Evolutionary conservation across 2,329 filamentous ascomycete species (phyloP), one percentile per base, ranked within the genome.

Genomic region (Fusarium solani-melongenae): DNA sequence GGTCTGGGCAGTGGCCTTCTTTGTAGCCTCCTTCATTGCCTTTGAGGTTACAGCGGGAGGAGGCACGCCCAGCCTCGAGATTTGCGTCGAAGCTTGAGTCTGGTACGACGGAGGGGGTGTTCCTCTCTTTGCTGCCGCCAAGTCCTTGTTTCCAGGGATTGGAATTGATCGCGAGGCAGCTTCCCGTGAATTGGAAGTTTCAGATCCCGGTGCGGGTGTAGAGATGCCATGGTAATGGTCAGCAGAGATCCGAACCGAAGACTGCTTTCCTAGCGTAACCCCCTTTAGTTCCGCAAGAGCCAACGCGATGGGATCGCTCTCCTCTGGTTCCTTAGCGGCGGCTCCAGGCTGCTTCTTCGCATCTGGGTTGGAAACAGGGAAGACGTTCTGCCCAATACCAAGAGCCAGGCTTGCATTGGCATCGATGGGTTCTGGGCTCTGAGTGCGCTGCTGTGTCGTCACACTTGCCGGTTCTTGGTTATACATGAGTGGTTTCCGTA

Each of bases 361-460:
- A 68, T 96, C 93, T 0, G 94, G 92, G 10, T 93, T 93, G 14
- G 93, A 93, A 11, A 99, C 96, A 65, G 97, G 92, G 78, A 99
- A 98, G 12, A 99, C 94, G 77, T 99, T 99, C 77, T 97, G 94
- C 9, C 96, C 96, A 63, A 99, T 90, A 78, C 98, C 98, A 31
- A 99, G 88, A 70, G 97, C 96, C 77, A 98, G 92, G 81, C 93
- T 98, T 41, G 96, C 95, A 71, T 96, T 92, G 64, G 96, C 95
- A 79, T 98, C 96, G 39, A 96, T 95, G 1, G 93, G 93, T 62
- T 97, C 94, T 5, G 94, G 94, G 77, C 94, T 97, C 15, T 84
- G 83, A 10, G 85, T 84, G 17, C 86, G 84, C 41, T 88, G 84
- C 11, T 82, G 76, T 15, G 82, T 78, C 60, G 82, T 77, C 63